Evolutionary conservation across 495 filamentous ascomycete genomes (phyloP).

Genomic region (Neurospora pannonica): DNA sequence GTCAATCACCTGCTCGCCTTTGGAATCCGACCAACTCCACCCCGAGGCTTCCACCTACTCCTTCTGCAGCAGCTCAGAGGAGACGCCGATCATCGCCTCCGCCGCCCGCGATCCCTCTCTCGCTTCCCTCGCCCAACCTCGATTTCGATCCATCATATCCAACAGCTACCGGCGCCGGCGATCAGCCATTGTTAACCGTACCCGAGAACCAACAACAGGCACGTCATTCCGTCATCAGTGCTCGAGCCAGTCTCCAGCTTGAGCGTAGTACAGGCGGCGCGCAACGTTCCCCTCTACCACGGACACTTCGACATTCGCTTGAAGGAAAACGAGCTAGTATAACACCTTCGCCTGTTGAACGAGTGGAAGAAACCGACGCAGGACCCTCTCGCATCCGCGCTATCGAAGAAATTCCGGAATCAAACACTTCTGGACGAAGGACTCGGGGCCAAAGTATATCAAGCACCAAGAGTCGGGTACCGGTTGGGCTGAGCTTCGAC

Average conservation of each 20-base stretch:
- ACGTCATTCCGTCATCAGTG: conserved; percentile 41
- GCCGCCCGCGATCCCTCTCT: conserved; percentile 38
- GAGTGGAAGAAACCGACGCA: conserved; percentile 15
- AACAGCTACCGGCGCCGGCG: conserved; percentile 40
- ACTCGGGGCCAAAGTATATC: conserved; percentile 23
- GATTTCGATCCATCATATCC: conserved; percentile 22
- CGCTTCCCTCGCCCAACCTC: conserved; percentile 29
- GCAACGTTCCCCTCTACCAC: conserved; percentile 60
- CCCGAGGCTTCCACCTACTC: conserved; percentile 32
- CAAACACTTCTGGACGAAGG: conserved; percentile 8
- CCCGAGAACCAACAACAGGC: conserved; percentile 52
- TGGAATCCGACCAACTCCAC: conserved; percentile 60
- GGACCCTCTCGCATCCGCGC: conserved; percentile 15
- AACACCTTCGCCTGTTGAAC: conserved; percentile 19
- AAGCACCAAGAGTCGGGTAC: conserved; percentile 15
- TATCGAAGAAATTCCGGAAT: conserved; percentile 22
- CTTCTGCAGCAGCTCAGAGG: conserved; percentile 13
- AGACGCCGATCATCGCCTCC: conserved; percentile 36
- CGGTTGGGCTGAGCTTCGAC: conserved; percentile 26
- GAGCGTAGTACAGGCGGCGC: conserved; percentile 43
- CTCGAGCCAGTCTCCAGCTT: conserved; percentile 50
- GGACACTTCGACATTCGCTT: conserved; percentile 39
- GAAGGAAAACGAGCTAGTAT: conserved; percentile 36
- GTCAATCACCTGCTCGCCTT: conserved; percentile 39
- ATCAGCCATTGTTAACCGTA: conserved; percentile 59